Conservation (phyloP, 2,329 filamentous ascomycete genomes). For the Cladophialophora psammophila region DNA sequence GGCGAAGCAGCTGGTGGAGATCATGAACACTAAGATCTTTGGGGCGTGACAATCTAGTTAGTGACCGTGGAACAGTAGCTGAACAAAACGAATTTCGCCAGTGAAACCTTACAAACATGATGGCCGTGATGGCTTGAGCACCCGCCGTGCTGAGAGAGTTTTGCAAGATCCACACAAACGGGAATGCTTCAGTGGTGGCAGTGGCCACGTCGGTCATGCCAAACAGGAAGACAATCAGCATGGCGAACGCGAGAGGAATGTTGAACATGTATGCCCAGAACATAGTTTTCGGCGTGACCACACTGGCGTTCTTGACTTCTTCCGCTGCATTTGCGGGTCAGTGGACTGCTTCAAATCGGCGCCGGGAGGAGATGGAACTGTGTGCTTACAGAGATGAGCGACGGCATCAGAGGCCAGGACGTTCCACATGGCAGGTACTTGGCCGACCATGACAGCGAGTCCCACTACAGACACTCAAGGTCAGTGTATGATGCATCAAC, state of each 20-base stretch:
- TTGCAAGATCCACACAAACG: slow-evolving; percentile 58
- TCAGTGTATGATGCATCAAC: neutral
- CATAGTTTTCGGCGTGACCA: slow-evolving; percentile 53
- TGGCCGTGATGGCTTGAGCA: slow-evolving; percentile 47
- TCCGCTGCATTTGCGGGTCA: slow-evolving; percentile 47
- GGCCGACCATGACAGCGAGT: slow-evolving; percentile 49
- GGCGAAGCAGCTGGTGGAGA: slow-evolving; percentile 49
- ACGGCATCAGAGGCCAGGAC: slow-evolving; percentile 43
- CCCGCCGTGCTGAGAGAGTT: slow-evolving; percentile 41
- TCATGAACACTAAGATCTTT: slow-evolving; percentile 46
- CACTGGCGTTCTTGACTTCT: slow-evolving; percentile 56
- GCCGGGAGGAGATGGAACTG: neutral
- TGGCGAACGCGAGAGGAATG: slow-evolving; percentile 52
- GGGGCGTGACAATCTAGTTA: too few species aligned
- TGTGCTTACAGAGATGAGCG: slow-evolving; percentile 45
- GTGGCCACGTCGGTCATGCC: slow-evolving; percentile 44
- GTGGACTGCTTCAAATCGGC: neutral
- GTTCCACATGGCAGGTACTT: slow-evolving; percentile 46
- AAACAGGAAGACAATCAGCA: slow-evolving; percentile 56
- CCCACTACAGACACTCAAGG: slow-evolving; percentile 40
- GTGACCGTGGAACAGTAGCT: too few species aligned
- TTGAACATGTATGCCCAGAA: slow-evolving; percentile 56
- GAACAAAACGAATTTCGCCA: neutral
- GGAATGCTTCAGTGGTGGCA: slow-evolving; percentile 51
- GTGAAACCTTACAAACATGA: slow-evolving; percentile 46